Evolutionary conservation across 169 alveolate species (phyloP), one percentile per base, ranked within the genome.

Genomic region (Sarcocystis neurona): DNA sequence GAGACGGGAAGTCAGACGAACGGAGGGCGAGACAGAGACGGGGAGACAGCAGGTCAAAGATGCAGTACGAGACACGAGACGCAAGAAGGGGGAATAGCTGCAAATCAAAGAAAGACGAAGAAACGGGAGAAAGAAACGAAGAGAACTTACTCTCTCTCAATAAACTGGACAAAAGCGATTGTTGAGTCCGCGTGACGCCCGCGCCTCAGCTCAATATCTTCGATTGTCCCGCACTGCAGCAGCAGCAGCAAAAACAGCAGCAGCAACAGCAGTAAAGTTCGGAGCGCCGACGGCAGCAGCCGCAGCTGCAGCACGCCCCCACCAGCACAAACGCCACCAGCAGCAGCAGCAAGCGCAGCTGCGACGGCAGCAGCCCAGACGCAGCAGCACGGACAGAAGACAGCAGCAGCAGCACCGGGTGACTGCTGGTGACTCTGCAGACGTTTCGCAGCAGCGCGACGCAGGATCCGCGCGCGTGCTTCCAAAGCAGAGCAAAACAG

Each of bases 151-250:
- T 63, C 32, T 30, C 32, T 30, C 8, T 63, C 75, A 41, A 41
- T 43, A 41, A 63, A 63, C 75, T 63, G 75, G 41, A 63, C 75
- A 41, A 63, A 63, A 18, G 75, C 75, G 12, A 63, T 63, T 18
- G 75, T 63, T 1, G 75, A 63, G 75, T 63, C 75, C 0, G 10
- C n/a, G 46, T 37, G 8, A 41, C 75, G 75, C 20, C 32, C 75
- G 75, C 75, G 75, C 39, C 75, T 37, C 4, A 63, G 39, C 41
- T 63, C 75, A n/a, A 63, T 63, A n/a, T 63, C 75, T 43, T 63
- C 75, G 75, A 63, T 63, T 63, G 20, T 63, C 44, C 75, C 75
- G 75, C 27, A 63, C 75, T 63, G 75, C 1, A n/a, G 60, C 6
- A n/a, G n/a, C n/a, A n/a, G n/a, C n/a, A n/a, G n/a, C 60, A 48